These are phyloP conservation scores for Citrullus mucosospermus DNA, from an alignment of 306 rosid species.

Conservation along the genomic window DNA sequence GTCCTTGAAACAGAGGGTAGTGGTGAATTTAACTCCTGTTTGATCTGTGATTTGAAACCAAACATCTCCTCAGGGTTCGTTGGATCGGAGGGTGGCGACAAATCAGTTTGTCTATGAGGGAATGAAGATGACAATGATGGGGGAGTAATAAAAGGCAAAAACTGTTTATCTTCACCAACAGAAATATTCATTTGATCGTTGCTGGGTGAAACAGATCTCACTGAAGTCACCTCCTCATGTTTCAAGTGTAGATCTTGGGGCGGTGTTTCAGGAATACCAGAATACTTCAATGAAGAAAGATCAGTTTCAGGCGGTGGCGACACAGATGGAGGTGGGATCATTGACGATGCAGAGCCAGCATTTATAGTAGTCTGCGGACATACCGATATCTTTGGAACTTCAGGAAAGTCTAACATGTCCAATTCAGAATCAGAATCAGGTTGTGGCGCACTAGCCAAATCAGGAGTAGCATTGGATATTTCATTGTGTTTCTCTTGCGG, in stretches of 20 bases:
- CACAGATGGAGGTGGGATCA: slow-evolving; percentile 20
- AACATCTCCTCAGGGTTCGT: slow-evolving; percentile 7
- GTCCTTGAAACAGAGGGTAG: slow-evolving; percentile 24
- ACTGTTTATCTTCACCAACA: slow-evolving; percentile 52
- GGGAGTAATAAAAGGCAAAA: slow-evolving; percentile 69
- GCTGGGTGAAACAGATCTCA: slow-evolving; percentile 20
- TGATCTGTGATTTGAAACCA: neutral
- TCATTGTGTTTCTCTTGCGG: slow-evolving; percentile 63
- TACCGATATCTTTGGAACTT: slow-evolving; percentile 50
- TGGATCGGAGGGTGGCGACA: slow-evolving; percentile 22
- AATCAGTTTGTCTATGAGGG: slow-evolving; percentile 24
- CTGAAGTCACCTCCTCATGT: slow-evolving; percentile 17
- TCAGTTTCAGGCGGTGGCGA: slow-evolving; percentile 22
- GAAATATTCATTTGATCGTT: slow-evolving; percentile 30
- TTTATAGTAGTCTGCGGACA: slow-evolving; percentile 19
- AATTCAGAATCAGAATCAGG: slow-evolving; percentile 61
- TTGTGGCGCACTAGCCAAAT: slow-evolving; percentile 29
- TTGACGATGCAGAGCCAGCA: slow-evolving; percentile 40
- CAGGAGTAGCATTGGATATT: slow-evolving; percentile 16
- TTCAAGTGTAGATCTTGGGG: slow-evolving; percentile 18
- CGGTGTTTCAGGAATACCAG: slow-evolving; percentile 16
- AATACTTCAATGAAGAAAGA: slow-evolving; percentile 20
- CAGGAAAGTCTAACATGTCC: slow-evolving; percentile 63
- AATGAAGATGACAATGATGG: slow-evolving; percentile 39
- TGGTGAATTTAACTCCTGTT: neutral